Conservation (phyloP, 2,329 filamentous ascomycete species). For the Penicillium thymicola region DNA sequence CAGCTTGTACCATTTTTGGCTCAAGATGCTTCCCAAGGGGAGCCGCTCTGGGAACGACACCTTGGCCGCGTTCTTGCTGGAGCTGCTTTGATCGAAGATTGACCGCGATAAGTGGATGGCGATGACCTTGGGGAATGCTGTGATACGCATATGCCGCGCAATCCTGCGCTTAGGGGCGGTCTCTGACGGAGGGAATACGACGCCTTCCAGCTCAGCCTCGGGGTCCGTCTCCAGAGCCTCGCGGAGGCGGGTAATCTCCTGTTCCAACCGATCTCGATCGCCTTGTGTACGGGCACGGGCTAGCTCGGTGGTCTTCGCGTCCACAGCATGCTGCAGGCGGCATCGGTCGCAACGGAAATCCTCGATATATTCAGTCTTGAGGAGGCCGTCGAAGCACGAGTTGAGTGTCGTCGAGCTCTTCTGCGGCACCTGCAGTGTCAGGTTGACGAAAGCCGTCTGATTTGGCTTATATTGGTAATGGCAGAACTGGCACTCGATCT, state of each 20-base stretch:
- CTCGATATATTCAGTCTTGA: conserved; percentile 94
- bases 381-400: conserved; percentile 85
- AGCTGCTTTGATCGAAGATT: conserved; percentile 77
- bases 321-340: conserved; percentile 74
- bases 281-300: conserved; percentile 52
- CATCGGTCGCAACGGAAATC: conserved; percentile 96
- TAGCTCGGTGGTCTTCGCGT: conserved; percentile 60
- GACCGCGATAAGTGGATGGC: conserved; percentile 90
- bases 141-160: conserved; percentile 81
- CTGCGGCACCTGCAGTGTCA: conserved; percentile 89
- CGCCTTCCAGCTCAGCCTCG: conserved; percentile 68
- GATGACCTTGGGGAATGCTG: conserved; percentile 81
- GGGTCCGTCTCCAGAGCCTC: conserved; percentile 74
- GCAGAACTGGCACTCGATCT: conserved; percentile 88
- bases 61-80: conserved; percentile 91
- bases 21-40: conserved; percentile 73
- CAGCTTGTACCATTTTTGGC: conserved; percentile 76
- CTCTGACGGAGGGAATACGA: conserved; percentile 70
- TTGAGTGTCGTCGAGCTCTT: conserved; percentile 75
- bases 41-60: conserved; percentile 88
- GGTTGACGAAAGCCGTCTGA: conserved; percentile 80
- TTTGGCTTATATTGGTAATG: conserved; percentile 83
- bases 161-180: conserved; percentile 79
- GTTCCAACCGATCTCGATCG: conserved; percentile 52
- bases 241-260: conserved; percentile 64